Evolutionary conservation across 2,329 filamentous ascomycete species (phyloP).

Genomic region (Penicillium digitatum): DNA sequence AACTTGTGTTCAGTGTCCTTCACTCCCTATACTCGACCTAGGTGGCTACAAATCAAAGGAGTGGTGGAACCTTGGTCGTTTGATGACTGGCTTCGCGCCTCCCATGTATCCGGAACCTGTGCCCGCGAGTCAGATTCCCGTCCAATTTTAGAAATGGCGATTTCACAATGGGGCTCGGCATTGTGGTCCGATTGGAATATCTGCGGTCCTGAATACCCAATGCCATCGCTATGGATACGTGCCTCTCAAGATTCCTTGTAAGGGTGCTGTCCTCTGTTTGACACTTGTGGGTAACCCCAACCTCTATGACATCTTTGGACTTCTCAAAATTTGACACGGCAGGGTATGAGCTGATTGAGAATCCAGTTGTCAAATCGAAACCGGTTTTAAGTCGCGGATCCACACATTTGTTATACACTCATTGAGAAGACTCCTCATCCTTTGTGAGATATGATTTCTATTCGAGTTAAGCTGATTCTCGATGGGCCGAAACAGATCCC

Average conservation of each 20-base stretch:
- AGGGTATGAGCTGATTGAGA: not conserved
- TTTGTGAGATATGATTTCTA: not conserved
- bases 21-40: not conserved
- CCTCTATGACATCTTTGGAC: not conserved
- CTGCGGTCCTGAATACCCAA: not conserved
- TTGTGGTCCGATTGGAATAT: constrained; percentile 7
- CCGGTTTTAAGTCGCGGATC: not conserved
- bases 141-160: constrained; percentile 3
- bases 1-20: not conserved
- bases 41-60: not conserved
- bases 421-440: not conserved
- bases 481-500: not conserved
- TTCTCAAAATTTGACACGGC: not conserved
- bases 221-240: not conserved
- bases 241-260: not conserved
- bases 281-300: not conserved
- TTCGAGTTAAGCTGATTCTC: not conserved
- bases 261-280: not conserved
- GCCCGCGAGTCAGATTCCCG: constrained; percentile 17
- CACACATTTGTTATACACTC: not conserved
- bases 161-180: constrained; percentile 6
- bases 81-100: not conserved
- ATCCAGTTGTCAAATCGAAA: not conserved
- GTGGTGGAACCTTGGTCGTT: not conserved
- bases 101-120: constrained; percentile 9